Evolutionary conservation across 257 asterid genomes (phyloP).

Genomic region (Lycium ferocissimum): DNA sequence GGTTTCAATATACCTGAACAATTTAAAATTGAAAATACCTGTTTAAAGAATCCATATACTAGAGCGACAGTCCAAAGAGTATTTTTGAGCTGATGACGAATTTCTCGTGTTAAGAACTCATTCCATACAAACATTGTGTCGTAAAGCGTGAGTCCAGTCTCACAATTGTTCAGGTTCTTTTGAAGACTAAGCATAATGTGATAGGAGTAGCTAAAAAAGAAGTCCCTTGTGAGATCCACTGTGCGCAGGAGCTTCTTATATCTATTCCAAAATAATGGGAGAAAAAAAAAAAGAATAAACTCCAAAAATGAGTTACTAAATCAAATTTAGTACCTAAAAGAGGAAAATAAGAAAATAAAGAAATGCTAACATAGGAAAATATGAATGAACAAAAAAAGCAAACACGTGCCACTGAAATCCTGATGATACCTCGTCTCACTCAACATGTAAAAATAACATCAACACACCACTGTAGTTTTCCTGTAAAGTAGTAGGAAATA

Average conservation of each 20-base stretch:
- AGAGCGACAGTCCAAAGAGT: conserved; percentile 90
- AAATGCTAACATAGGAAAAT: conserved; percentile 21
- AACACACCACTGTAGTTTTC: conserved; percentile 64
- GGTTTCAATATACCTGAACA: neutral
- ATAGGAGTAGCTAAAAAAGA: conserved; percentile 97
- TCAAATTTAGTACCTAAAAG: conserved; percentile 2
- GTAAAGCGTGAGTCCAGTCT: conserved; percentile 59
- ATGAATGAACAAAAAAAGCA: conserved; percentile 40
- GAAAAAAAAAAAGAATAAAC: conserved; percentile 41
- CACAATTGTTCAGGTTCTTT: conserved; percentile 75
- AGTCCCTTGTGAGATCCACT: conserved; percentile 96
- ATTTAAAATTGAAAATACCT: conserved; percentile 54
- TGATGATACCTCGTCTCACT: conserved; percentile 71
- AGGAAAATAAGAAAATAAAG: conserved; percentile 26
- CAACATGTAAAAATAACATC: conserved; percentile 73
- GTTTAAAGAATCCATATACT: conserved; percentile 91
- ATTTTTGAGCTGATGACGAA: conserved; percentile 80
- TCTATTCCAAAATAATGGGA: conserved; percentile 60
- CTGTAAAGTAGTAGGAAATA: conserved; percentile 65
- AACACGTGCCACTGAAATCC: conserved; percentile 54
- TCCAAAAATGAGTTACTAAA: conserved; percentile 52
- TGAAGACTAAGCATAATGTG: conserved; percentile 91
- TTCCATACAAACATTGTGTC: conserved; percentile 99
- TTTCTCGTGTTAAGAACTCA: conserved; percentile 88
- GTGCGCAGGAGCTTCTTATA: conserved; percentile 92